Conservation (phyloP, 176 grass and related monocot genomes). For the Poa pratensis region DNA sequence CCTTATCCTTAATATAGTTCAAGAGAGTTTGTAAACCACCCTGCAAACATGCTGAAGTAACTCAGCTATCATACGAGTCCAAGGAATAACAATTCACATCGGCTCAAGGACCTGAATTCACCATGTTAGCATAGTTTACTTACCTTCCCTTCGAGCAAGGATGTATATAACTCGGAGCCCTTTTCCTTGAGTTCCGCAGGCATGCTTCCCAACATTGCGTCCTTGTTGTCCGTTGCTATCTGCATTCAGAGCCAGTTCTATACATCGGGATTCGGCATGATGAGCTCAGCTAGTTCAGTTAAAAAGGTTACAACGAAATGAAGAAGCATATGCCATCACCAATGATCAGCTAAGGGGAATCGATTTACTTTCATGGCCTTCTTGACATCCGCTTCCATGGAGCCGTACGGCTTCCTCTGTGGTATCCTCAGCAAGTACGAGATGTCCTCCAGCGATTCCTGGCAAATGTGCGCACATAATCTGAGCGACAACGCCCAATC, state of each 20-base stretch:
- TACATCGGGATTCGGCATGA: constrained; percentile 5
- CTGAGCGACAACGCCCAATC: constrained; percentile 13
- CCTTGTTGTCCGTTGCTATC: constrained; percentile 83
- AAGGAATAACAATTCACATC: background rate
- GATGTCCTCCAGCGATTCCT: constrained; percentile 95
- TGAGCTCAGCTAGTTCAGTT: constrained; percentile 3
- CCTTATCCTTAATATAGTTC: constrained; percentile 72
- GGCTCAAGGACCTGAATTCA: background rate
- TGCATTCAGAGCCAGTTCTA: constrained; percentile 39
- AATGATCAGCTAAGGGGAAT: background rate
- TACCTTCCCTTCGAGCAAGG: constrained; percentile 86
- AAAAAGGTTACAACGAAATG: background rate
- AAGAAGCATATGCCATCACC: background rate
- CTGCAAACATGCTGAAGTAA: constrained; percentile 48
- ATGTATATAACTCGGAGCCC: constrained; percentile 69
- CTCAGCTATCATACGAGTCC: constrained; percentile 29
- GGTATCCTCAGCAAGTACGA: constrained; percentile 94
- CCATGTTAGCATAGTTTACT: background rate
- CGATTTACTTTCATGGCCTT: constrained; percentile 79
- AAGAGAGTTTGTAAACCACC: constrained; percentile 81
- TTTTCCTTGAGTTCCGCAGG: constrained; percentile 69
- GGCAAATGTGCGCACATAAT: constrained; percentile 26
- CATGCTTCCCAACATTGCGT: constrained; percentile 73
- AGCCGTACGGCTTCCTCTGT: constrained; percentile 86
- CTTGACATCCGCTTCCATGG: constrained; percentile 88